Conservation (phyloP, 164 flowering plant species). For the Stephania cephalantha region DNA sequence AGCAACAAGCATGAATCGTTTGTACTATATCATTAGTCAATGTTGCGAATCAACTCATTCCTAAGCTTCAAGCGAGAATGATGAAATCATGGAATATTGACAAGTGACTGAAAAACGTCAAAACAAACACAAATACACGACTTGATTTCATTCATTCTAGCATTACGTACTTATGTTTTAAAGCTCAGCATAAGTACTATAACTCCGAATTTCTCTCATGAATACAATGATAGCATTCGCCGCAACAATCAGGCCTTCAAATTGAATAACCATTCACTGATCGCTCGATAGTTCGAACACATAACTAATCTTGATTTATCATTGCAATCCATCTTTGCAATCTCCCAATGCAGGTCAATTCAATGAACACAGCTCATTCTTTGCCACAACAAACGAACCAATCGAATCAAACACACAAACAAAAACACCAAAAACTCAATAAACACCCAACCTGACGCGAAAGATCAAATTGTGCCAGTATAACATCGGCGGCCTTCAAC, state of each 20-base stretch:
- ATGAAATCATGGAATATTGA: too few relatives aligned
- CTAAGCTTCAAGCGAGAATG: background rate
- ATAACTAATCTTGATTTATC: too few relatives aligned
- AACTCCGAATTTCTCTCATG: background rate
- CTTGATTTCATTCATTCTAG: background rate
- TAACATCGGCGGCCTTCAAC: slow-evolving; percentile 83
- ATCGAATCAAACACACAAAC: background rate
- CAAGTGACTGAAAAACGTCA: too few relatives aligned
- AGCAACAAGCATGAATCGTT: too few relatives aligned
- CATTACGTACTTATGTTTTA: background rate
- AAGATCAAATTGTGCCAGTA: slow-evolving; percentile 73
- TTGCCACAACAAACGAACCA: background rate
- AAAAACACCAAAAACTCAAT: background rate
- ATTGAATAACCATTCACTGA: too few relatives aligned
- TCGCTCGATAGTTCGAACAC: too few relatives aligned
- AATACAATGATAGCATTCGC: too few relatives aligned
- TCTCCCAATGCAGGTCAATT: background rate
- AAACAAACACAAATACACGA: background rate
- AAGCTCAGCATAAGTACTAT: background rate
- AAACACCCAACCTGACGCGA: slow-evolving; percentile 55
- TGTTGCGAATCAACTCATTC: background rate
- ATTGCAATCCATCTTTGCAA: background rate
- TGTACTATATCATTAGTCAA: too few relatives aligned
- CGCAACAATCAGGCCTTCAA: too few relatives aligned
- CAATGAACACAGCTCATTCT: background rate